Evolutionary conservation across 352 stramenopile species (phyloP).

Genomic region (Phytophthora idaei): DNA sequence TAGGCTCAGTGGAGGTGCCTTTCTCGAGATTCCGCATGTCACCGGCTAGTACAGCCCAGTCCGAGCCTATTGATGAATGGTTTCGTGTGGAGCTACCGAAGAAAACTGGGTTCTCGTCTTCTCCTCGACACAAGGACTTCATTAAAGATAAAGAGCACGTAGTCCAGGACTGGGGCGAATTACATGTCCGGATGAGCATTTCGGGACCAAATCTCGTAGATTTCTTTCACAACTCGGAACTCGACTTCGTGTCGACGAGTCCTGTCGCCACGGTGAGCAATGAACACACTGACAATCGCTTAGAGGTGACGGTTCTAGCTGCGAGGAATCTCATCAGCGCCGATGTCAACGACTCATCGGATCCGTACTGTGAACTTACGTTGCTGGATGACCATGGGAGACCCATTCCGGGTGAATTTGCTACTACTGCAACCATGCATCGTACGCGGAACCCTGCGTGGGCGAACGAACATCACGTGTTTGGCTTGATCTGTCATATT

Average conservation of each 20-base stretch:
- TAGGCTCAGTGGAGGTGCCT: constrained; percentile 64
- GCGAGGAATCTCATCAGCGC: constrained; percentile 58
- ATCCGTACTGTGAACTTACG: constrained; percentile 67
- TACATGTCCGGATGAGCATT: constrained; percentile 71
- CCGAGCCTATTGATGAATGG: constrained; percentile 67
- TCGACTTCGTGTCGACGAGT: constrained; percentile 41
- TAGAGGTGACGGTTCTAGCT: constrained; percentile 65
- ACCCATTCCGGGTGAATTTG: constrained; percentile 55
- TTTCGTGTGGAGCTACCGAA: constrained; percentile 63
- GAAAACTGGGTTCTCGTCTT: constrained; percentile 25
- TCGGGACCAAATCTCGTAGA: constrained; percentile 64
- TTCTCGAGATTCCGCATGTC: constrained; percentile 72
- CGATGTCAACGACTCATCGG: constrained; percentile 66
- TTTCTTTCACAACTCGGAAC: constrained; percentile 60
- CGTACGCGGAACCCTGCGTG: constrained; percentile 63
- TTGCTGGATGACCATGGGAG: constrained; percentile 60
- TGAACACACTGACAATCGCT: constrained; percentile 72
- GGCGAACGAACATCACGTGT: constrained; percentile 68
- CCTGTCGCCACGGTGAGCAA: constrained; percentile 49
- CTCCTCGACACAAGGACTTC: constrained; percentile 10
- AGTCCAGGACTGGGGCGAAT: constrained; percentile 56
- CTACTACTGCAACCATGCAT: constrained; percentile 58
- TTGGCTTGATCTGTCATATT: constrained; percentile 64
- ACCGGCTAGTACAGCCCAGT: constrained; percentile 58
- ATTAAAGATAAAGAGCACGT: constrained; percentile 45